Base-by-base conservation (phyloP, 192 early-diverging fungal genomes). In the Coemansia sp. region DNA sequence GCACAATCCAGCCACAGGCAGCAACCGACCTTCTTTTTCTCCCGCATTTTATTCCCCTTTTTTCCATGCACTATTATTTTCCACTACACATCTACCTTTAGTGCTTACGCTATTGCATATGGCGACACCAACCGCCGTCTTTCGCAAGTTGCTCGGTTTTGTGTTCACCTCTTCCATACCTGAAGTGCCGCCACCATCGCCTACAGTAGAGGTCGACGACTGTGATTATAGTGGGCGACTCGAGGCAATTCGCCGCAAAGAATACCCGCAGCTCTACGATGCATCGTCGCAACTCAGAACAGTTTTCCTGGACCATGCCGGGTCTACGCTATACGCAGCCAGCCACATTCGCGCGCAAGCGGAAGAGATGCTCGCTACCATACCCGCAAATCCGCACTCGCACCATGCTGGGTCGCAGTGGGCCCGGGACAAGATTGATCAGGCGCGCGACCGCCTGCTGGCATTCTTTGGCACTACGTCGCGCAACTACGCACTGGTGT, bases 311-410 rank as follows among this genome's bases (percentile, higher is more conserved):
- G 89, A 91, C 58, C 89, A 91, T 65, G 76, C 88, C 4, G 90
- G 90, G 20, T 71, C 90, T 2, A 89, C 89, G 11, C 51, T 86
- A 4, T 85, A 76, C 35, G 65, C 87, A 3, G 74, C 83, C 46
- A 74, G 64, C 58, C 71, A 81, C 15, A 53, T 88, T 27, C 62
- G 67, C 11, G 68, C 67, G 0, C 78, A 85, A 60, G 37, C 77
- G 3, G 37, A 72, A 12, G 82, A 87, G 39, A 65, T 90, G 35
- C 68, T 79, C 6, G 65, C 61, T 9, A 75, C 82, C 24, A 71
- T 89, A 8, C 89, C 83, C 19, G 87, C 85, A 43, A 91, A 91
- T 57, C 89, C 90, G 12, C 90, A 91, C 71, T 90, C 89, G 38
- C 83, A 82, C 24, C 85, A 86, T 19, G 67, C 82, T 0, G 80